These are phyloP conservation scores for Backusella sp. DNA, from an alignment of 192 early-diverging fungal species.

Conservation along the genomic window DNA sequence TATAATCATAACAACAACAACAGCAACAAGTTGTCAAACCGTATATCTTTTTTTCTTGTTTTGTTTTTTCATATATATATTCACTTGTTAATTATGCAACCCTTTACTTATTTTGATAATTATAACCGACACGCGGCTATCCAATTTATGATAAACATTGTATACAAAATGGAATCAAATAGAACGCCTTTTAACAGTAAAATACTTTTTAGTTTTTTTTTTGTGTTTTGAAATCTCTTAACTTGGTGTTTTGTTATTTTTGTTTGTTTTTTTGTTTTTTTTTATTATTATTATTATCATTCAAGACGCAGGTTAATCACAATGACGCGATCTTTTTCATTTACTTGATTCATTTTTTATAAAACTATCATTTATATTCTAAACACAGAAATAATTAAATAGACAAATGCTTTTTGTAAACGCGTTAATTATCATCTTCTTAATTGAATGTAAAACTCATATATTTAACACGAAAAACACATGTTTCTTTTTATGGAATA, in stretches of 20 bases:
- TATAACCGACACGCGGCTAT: not conserved
- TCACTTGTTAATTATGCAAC: not conserved
- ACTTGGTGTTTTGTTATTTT: constrained; percentile 1
- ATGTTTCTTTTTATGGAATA: not conserved
- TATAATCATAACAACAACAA: not conserved
- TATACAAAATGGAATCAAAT: not conserved
- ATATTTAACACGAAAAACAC: not conserved
- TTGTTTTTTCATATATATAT: not conserved
- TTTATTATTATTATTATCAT: not conserved
- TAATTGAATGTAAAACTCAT: not conserved
- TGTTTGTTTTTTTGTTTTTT: not conserved
- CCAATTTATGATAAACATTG: not conserved
- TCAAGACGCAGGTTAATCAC: not conserved
- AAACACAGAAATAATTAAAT: not conserved
- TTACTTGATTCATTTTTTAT: not conserved
- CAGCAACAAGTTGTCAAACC: not conserved
- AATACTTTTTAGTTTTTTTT: not conserved
- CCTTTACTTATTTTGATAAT: not conserved
- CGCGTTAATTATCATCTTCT: not conserved
- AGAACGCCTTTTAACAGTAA: not conserved
- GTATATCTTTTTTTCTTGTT: not conserved
- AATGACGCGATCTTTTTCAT: not conserved
- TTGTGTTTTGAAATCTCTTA: constrained; percentile 5
- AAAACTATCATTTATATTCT: not conserved
- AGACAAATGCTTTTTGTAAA: not conserved